Evolutionary conservation across 331 rosid species (phyloP).

Genomic region (Malus hybrid): DNA sequence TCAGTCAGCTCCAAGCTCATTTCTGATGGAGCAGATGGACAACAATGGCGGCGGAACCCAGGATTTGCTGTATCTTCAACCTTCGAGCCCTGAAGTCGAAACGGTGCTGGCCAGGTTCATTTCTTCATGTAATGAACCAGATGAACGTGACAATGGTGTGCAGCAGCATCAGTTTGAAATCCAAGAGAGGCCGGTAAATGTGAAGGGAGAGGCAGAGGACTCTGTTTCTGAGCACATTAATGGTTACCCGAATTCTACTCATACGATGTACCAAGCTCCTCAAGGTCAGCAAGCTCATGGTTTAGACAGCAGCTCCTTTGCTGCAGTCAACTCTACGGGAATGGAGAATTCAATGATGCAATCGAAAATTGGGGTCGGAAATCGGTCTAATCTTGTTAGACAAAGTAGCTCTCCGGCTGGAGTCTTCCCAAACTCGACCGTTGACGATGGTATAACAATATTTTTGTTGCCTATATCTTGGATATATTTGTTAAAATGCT

Average conservation of each 20-base stretch:
- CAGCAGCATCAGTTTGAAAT: slow-evolving; percentile 13
- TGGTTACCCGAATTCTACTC: slow-evolving; percentile 24
- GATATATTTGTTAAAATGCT: neutral
- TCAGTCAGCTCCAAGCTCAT: slow-evolving; percentile 53
- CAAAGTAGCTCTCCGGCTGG: slow-evolving; percentile 69
- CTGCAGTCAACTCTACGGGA: slow-evolving; percentile 17
- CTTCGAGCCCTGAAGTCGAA: slow-evolving; percentile 53
- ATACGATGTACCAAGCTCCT: slow-evolving; percentile 21
- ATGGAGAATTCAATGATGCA: slow-evolving; percentile 19
- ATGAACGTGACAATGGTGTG: slow-evolving; percentile 12
- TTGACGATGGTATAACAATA: slow-evolving; percentile 39
- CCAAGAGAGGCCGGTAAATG: slow-evolving; percentile 31
- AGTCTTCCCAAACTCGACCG: slow-evolving; percentile 34
- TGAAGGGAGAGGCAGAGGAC: slow-evolving; percentile 41
- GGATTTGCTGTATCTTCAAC: slow-evolving; percentile 26
- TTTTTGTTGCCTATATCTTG: slow-evolving; percentile 2
- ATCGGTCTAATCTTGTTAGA: slow-evolving; percentile 45
- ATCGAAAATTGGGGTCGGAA: slow-evolving; percentile 33
- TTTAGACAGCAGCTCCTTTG: slow-evolving; percentile 26
- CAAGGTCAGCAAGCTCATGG: slow-evolving; percentile 27
- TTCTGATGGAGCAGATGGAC: slow-evolving; percentile 28
- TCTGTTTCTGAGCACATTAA: slow-evolving; percentile 13
- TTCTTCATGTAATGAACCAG: slow-evolving; percentile 39
- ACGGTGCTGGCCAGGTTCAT: slow-evolving; percentile 36
- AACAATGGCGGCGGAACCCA: slow-evolving; percentile 33